Percentiles rank a stretch among this genome's conserved stretches.
These are phyloP conservation scores for Leishmania braziliensis DNA, from an alignment of 208 protist genomes.

Conservation along the genomic window DNA sequence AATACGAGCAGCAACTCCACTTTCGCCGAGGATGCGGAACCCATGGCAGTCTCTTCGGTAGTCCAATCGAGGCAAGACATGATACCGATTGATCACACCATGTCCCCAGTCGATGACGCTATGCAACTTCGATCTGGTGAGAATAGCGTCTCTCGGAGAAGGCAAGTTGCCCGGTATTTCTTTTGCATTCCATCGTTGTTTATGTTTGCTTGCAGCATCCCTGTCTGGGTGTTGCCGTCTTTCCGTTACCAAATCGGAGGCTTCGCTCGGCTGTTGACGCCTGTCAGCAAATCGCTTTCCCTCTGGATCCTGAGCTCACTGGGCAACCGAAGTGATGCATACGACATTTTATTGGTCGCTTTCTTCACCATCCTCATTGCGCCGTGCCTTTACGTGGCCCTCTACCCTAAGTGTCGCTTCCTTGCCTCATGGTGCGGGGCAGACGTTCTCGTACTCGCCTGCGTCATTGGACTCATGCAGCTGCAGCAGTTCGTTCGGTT, in stretches of 20 bases:
- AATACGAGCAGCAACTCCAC: not conserved
- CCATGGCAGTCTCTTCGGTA: no score
- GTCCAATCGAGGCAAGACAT: not conserved
- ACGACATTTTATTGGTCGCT: slow-evolving; percentile 18
- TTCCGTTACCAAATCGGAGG: slow-evolving; percentile 38
- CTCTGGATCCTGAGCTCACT: slow-evolving; percentile 31
- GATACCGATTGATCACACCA: not conserved
- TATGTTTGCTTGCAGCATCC: slow-evolving; percentile 34
- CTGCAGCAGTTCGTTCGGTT: slow-evolving; percentile 92
- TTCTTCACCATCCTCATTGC: slow-evolving; percentile 50
- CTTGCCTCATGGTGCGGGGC: slow-evolving; percentile 91
- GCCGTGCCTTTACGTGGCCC: slow-evolving; percentile 40
- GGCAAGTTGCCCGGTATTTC: not conserved
- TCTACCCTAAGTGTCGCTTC: slow-evolving; percentile 27
- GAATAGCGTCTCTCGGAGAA: not conserved
- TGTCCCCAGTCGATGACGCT: not conserved
- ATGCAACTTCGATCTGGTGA: not conserved
- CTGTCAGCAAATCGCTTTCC: slow-evolving; percentile 16
- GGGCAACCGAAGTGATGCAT: not conserved
- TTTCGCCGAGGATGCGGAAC: not conserved
- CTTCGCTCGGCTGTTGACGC: slow-evolving; percentile 34
- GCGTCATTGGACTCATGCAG: slow-evolving; percentile 90
- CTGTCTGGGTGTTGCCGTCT: slow-evolving; percentile 38
- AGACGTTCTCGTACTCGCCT: slow-evolving; percentile 89
- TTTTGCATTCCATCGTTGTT: not conserved